Evolutionary conservation across 805 yeast genomes (phyloP).

Genomic region (Suhomyces xylopsoci): DNA sequence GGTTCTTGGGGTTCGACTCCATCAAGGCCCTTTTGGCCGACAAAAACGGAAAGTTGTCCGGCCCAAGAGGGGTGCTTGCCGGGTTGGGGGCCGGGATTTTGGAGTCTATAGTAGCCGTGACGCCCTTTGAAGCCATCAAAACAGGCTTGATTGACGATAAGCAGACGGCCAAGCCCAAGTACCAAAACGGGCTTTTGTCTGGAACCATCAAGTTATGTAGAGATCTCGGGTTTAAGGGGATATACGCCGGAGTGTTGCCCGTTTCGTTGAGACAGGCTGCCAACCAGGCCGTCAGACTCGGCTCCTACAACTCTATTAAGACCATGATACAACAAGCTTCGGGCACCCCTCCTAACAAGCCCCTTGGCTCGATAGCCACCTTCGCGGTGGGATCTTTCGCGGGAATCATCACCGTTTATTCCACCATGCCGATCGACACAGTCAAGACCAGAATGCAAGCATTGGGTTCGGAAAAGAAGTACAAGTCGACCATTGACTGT

Average conservation of each 20-base stretch:
- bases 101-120: conserved; percentile 89
- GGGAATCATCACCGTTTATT: conserved; percentile 83
- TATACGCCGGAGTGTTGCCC: conserved; percentile 87
- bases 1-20: conserved; percentile 89
- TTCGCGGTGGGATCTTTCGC: conserved; percentile 89
- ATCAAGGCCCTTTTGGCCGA: conserved; percentile 77
- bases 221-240: conserved; percentile 79
- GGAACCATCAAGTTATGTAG: conserved; percentile 64
- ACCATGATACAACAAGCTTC: conserved; percentile 69
- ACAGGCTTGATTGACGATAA: conserved; percentile 95
- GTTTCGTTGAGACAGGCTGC: conserved; percentile 95
- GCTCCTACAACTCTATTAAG: conserved; percentile 88
- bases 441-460: conserved; percentile 98
- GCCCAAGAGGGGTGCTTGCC: conserved; percentile 88
- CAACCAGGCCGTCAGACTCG: conserved; percentile 90
- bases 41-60: conserved; percentile 80
- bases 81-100: conserved; percentile 97
- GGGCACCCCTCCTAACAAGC: conserved; percentile 63
- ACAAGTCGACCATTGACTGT: conserved; percentile 77
- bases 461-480: conserved; percentile 67
- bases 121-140: conserved; percentile 95
- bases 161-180: conserved; percentile 71
- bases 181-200: conserved; percentile 57
- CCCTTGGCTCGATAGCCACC: conserved; percentile 74
- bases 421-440: conserved; percentile 94